Conservation (phyloP, 345 rosid genomes). For the Geranium brycei region DNA sequence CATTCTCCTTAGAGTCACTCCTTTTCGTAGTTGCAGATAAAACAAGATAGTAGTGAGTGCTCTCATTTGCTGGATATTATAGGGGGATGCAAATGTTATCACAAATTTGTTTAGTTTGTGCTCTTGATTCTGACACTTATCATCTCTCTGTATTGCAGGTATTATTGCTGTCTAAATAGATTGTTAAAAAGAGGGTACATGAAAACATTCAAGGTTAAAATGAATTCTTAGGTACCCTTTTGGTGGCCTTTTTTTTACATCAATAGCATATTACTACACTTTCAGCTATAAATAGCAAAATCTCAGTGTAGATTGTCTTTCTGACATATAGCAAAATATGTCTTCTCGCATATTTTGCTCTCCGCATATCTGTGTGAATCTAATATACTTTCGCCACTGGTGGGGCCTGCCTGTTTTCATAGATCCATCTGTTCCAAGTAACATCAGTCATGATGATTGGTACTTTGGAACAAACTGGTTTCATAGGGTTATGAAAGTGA, state of each 20-base stretch:
- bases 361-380: background rate
- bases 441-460: slow-evolving; percentile 78
- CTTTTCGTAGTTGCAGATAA: slow-evolving; percentile 51
- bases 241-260: too few relatives aligned
- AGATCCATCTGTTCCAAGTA: slow-evolving; percentile 60
- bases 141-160: slow-evolving; percentile 69
- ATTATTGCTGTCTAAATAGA: slow-evolving; percentile 1
- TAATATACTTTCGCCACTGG: slow-evolving; percentile 9
- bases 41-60: slow-evolving; percentile 61
- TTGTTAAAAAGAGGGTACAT: too few relatives aligned
- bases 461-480: slow-evolving; percentile 91
- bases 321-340: background rate
- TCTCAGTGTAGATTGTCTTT: too few relatives aligned
- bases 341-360: background rate
- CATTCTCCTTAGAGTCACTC: slow-evolving; percentile 56
- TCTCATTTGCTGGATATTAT: slow-evolving; percentile 74
- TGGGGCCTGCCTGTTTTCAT: slow-evolving; percentile 80
- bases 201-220: too few relatives aligned
- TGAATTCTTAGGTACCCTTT: too few relatives aligned
- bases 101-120: slow-evolving; percentile 66
- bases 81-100: slow-evolving; percentile 81
- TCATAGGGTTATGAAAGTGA: slow-evolving; percentile 80
- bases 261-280: too few relatives aligned
- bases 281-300: too few relatives aligned
- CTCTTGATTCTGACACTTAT: slow-evolving; percentile 78